These are phyloP conservation scores for Dicorynia guianensis DNA, from an alignment of 306 rosid genomes.

Conservation along the genomic window DNA sequence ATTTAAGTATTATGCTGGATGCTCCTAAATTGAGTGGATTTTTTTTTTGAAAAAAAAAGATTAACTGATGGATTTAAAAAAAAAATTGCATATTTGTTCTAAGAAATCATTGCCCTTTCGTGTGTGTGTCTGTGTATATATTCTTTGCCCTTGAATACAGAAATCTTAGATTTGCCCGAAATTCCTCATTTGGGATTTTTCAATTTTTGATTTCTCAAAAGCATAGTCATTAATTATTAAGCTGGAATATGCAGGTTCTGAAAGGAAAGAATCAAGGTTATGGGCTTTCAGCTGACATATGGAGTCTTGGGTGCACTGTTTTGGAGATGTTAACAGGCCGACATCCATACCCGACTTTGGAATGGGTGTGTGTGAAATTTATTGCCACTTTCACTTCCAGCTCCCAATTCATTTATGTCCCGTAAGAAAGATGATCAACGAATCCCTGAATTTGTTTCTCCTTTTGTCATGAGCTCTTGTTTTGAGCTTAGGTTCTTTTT, in stretches of 20 bases:
- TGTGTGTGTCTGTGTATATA: not conserved
- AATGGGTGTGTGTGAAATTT: constrained; percentile 44
- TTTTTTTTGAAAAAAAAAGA: too few species aligned
- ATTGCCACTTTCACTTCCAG: constrained; percentile 3
- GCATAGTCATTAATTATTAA: constrained; percentile 33
- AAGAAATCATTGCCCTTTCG: constrained; percentile 7
- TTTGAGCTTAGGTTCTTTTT: not conserved
- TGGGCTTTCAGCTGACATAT: constrained; percentile 73
- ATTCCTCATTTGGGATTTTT: constrained; percentile 16
- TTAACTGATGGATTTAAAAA: too few species aligned
- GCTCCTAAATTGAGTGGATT: too few species aligned
- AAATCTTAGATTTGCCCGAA: constrained; percentile 24
- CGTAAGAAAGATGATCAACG: constrained; percentile 12
- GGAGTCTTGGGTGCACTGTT: constrained; percentile 83
- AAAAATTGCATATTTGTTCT: constrained; percentile 10
- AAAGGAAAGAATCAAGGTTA: constrained; percentile 58
- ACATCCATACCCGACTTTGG: constrained; percentile 58
- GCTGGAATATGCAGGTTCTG: constrained; percentile 64
- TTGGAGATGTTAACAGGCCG: constrained; percentile 63
- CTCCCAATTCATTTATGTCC: not conserved
- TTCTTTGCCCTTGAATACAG: constrained; percentile 21
- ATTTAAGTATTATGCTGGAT: not conserved
- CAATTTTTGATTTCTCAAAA: not conserved
- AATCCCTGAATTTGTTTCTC: constrained; percentile 13
- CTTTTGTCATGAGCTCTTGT: constrained; percentile 16